Conservation (phyloP, 495 filamentous ascomycete species). For the Cairneyella variabilis region DNA sequence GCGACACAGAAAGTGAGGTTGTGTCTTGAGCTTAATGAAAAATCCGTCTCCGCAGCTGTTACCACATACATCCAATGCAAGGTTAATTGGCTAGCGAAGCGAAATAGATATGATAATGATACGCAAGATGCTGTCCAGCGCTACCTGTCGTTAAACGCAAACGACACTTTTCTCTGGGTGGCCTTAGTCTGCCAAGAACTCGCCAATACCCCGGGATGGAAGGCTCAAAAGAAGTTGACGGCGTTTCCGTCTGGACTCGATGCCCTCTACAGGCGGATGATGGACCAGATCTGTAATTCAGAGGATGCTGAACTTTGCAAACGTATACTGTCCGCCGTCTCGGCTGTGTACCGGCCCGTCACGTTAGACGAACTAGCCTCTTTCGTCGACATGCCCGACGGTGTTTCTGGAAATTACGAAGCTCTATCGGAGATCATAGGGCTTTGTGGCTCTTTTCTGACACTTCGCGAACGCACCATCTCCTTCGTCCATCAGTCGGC, state of each 20-base stretch:
- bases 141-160: conserved; percentile 3
- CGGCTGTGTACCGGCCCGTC: conserved; percentile 15
- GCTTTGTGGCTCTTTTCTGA: conserved; percentile 26
- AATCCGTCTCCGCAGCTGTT: conserved; percentile 18
- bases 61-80: conserved; percentile 10
- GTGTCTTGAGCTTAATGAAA: conserved; percentile 26
- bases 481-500: conserved; percentile 30
- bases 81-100: background rate
- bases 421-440: conserved; percentile 3
- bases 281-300: conserved; percentile 25
- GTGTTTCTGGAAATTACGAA: too few relatives aligned
- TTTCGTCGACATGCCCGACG: background rate
- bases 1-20: conserved; percentile 14
- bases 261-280: conserved; percentile 30
- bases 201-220: background rate
- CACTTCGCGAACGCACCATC: conserved; percentile 19
- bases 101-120: background rate
- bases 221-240: conserved; percentile 6
- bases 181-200: conserved; percentile 28
- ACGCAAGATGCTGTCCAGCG: background rate
- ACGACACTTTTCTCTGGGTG: conserved; percentile 23
- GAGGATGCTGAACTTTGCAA: conserved; percentile 26
- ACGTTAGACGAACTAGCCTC: conserved; percentile 9
- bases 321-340: conserved; percentile 17
- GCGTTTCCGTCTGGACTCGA: conserved; percentile 29